Evolutionary conservation across 208 protist species (phyloP).

Genomic region (Leishmania major): DNA sequence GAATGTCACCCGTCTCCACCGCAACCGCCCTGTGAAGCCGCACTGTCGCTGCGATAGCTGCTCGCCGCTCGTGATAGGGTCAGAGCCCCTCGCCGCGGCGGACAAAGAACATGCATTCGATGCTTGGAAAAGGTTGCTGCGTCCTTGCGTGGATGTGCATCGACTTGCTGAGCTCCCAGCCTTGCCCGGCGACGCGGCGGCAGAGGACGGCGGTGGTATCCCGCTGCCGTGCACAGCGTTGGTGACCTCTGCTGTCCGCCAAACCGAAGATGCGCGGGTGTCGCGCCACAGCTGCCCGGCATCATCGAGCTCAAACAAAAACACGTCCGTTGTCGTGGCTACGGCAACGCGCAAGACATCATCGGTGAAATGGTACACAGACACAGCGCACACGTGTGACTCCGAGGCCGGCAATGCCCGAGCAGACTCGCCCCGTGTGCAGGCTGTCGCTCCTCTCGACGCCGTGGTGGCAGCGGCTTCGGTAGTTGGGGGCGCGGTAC

Average conservation of each 20-base stretch:
- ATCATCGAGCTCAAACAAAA: constrained; percentile 57
- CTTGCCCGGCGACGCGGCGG: not conserved
- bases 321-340: constrained; percentile 40
- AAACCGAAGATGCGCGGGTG: constrained; percentile 16
- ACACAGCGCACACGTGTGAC: constrained; percentile 35
- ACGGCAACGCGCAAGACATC: constrained; percentile 52
- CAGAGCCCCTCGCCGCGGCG: not conserved
- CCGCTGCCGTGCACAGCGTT: constrained; percentile 4
- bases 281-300: constrained; percentile 39
- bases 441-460: not conserved
- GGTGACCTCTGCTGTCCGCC: constrained; percentile 4
- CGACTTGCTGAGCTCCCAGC: not conserved
- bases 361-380: constrained; percentile 47
- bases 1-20: constrained; percentile 23
- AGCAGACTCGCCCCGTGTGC: not conserved
- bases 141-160: not conserved
- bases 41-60: not conserved
- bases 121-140: constrained; percentile 4
- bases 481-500: not conserved
- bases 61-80: not conserved
- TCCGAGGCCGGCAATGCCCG: not conserved
- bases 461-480: not conserved
- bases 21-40: constrained; percentile 20
- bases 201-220: not conserved
- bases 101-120: not conserved